phyloP scores from a whole-genome alignment of 1,139 yeast genomes.

The Kodamaea anthophila region DNA sequence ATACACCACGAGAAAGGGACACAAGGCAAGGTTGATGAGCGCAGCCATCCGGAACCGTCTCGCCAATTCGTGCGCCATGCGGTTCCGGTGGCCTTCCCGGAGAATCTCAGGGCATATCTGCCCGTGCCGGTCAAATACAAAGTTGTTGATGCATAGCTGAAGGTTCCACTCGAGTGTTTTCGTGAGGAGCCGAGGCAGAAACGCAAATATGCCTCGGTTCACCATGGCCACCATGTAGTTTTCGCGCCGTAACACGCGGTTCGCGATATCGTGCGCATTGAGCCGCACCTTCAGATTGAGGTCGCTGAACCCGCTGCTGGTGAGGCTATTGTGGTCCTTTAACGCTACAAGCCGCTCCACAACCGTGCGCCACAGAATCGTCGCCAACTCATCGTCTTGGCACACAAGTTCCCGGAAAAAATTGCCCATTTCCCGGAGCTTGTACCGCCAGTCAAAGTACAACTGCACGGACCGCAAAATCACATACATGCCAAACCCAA shows the following conservation, averaged over 20 bases:
- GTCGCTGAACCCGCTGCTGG: conserved; percentile 33
- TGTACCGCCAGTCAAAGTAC: conserved; percentile 42
- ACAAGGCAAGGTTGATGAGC: conserved; percentile 66
- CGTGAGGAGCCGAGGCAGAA: conserved; percentile 48
- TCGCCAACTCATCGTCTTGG: conserved; percentile 75
- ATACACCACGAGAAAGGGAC: conserved; percentile 83
- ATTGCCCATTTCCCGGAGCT: conserved; percentile 56
- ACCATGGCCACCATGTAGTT: conserved; percentile 87
- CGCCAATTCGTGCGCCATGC: conserved; percentile 61
- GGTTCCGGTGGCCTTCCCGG: conserved; percentile 64
- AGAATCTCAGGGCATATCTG: conserved; percentile 72
- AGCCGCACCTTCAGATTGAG: conserved; percentile 66
- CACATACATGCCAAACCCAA: conserved; percentile 58
- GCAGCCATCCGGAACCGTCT: conserved; percentile 87
- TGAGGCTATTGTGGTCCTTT: conserved; percentile 73
- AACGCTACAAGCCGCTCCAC: conserved; percentile 71
- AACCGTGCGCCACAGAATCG: conserved; percentile 87
- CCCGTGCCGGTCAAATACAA: conserved; percentile 76
- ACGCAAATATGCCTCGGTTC: conserved; percentile 55
- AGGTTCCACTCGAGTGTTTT: conserved; percentile 92
- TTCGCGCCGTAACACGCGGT: conserved; percentile 91
- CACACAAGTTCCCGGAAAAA: conserved; percentile 62
- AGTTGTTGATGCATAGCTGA: conserved; percentile 81
- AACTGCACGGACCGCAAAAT: conserved; percentile 55
- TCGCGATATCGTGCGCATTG: conserved; percentile 92